Evolutionary conservation across 2,329 filamentous ascomycete genomes (phyloP), one percentile per base, ranked within the genome.

Genomic region (Stachybotrys echinatus): DNA sequence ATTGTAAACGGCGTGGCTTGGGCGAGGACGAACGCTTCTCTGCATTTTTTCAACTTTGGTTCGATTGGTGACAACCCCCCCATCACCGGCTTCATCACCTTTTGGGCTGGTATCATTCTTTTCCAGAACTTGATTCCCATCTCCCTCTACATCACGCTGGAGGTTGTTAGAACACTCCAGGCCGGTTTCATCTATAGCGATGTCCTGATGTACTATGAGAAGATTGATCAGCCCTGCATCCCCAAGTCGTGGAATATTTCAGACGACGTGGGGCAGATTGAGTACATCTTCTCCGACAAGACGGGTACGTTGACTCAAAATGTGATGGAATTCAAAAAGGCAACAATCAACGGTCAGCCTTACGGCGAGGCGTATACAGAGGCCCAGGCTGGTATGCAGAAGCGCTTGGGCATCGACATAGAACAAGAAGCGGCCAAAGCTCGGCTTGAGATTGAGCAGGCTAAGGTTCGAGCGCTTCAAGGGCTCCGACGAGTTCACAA

Each of bases 311-410:
- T 97, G 58, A 97, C 92, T 6, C 95, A 94, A 71, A 97, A 97
- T 64, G 87, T 92, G 76, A 97, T 99, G 94, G 95, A 99, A 67
- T 99, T 97, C 81, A 99, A 97, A 70, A 99, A 99, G 70, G 91
- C 88, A 49, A 95, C 92, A 1, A 86, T 99, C 69, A 97, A 97
- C 61, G 92, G 92, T n/a, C 82, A 94, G 52, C 85, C 92, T 0
- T 99, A 99, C 58, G 94, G 95, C 54, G 94, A 99, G 71, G 94
- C 94, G 1, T 99, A 96, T 63, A 99, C 95, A 0, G 94, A 99
- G 69, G 94, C 94, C 1, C 89, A 96, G 68, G 89, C 92, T 47
- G 94, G 94, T 50, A 94, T 99, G 89, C 91, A 95, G 65, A 91
- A 92, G 69, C 83, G 94, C 53, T 74, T 92, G 68, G 94, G 94